These are phyloP conservation scores for Paspalum notatum DNA, from an alignment of 176 grass and related monocot genomes.

Conservation along the genomic window DNA sequence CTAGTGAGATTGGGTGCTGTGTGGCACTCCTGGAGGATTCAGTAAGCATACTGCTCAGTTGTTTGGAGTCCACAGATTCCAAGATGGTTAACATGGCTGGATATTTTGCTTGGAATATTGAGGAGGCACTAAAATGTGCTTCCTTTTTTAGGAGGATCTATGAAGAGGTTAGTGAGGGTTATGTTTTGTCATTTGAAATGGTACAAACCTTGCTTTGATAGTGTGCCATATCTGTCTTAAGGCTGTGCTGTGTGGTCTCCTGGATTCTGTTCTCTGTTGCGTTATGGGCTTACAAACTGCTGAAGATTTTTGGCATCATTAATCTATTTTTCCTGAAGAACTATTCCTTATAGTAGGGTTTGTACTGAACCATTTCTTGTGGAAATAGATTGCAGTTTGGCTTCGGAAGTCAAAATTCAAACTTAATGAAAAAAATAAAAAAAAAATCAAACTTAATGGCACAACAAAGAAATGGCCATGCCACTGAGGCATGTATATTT, in stretches of 20 bases:
- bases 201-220: constrained; percentile 23
- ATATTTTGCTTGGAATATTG: constrained; percentile 72
- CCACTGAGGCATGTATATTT: constrained; percentile 21
- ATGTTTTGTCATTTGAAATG: constrained; percentile 28
- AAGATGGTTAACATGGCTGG: constrained; percentile 58
- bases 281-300: background rate
- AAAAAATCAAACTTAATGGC: background rate
- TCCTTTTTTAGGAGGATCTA: constrained; percentile 92
- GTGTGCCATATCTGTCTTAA: constrained; percentile 3
- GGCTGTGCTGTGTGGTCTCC: background rate
- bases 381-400: constrained; percentile 21
- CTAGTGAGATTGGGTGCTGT: constrained; percentile 70
- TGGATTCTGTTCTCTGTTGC: constrained; percentile 26
- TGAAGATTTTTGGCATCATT: background rate
- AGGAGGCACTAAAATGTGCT: constrained; percentile 81
- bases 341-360: background rate
- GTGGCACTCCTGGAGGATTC: constrained; percentile 77
- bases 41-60: constrained; percentile 76
- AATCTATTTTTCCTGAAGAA: background rate
- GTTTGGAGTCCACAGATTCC: constrained; percentile 75
- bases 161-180: constrained; percentile 80
- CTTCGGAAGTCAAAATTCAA: constrained; percentile 20
- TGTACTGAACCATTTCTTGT: constrained; percentile 19
- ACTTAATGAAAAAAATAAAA: no score
- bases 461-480: background rate